Conservation (phyloP, 2,329 filamentous ascomycete species). For the Cladosporium sp. region DNA sequence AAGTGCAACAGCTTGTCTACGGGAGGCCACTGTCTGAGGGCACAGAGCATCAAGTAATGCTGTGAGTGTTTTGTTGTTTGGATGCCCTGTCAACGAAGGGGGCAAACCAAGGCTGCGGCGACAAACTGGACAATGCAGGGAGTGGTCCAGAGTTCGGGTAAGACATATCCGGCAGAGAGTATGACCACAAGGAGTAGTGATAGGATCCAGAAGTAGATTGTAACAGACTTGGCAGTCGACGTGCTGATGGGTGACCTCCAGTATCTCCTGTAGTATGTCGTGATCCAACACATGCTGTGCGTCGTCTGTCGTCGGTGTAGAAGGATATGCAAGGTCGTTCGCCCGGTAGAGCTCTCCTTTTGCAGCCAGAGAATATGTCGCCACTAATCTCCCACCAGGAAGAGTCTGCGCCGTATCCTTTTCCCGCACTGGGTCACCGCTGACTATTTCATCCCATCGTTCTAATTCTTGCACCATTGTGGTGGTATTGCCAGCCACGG, state of each 20-base stretch:
- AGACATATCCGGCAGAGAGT: slow-evolving; percentile 84
- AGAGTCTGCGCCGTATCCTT: slow-evolving; percentile 45
- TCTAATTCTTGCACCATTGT: slow-evolving; percentile 45
- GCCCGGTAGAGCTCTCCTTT: slow-evolving; percentile 60
- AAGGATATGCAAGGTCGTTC: slow-evolving; percentile 28
- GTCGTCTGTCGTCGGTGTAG: slow-evolving; percentile 32
- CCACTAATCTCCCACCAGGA: slow-evolving; percentile 60
- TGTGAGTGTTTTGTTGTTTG: slow-evolving; percentile 63
- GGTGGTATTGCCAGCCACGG: slow-evolving; percentile 36
- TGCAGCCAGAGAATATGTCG: slow-evolving; percentile 66
- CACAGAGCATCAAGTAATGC: slow-evolving; percentile 69
- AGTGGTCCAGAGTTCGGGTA: slow-evolving; percentile 73
- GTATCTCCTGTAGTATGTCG: slow-evolving; percentile 57
- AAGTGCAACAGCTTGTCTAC: slow-evolving; percentile 55
- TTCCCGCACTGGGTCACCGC: slow-evolving; percentile 35
- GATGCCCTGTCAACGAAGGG: slow-evolving; percentile 50
- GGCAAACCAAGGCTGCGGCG: slow-evolving; percentile 62
- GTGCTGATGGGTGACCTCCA: slow-evolving; percentile 64
- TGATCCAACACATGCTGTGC: slow-evolving; percentile 47
- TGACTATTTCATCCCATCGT: slow-evolving; percentile 38
- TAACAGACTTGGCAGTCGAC: slow-evolving; percentile 91
- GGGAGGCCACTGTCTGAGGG: slow-evolving; percentile 61
- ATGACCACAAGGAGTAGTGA: slow-evolving; percentile 84
- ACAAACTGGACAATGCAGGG: slow-evolving; percentile 77
- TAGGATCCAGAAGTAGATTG: slow-evolving; percentile 73